Base-by-base conservation (phyloP, 2,329 filamentous ascomycete species). In the Aspergillus japonicus region DNA sequence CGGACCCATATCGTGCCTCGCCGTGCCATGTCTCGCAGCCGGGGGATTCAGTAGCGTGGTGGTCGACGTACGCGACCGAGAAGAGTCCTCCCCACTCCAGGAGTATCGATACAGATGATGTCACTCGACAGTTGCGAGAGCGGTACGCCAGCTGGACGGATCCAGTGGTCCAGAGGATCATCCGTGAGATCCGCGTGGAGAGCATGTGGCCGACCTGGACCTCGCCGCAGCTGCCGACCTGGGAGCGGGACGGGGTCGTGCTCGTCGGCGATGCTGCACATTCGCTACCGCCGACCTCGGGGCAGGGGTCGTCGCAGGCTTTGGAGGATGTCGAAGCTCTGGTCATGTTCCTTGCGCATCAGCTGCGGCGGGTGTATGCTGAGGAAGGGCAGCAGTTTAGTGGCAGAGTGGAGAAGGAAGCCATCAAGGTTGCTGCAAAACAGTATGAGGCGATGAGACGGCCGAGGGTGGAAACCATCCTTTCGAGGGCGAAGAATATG, bases 221-320 rank as follows among this genome's bases (percentile, higher is more conserved):
- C 0, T 78, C 77, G 1, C 80, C 81, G 0, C 68, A 73, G 19
- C 72, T 85, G 2, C 78, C 79, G 10, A 74, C 72, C 19, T 85
- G 82, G 82, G 73, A 76, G 21, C 69, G 74, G 5, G 71, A 79
- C 10, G 75, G 81, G 0, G 77, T 85, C 2, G 75, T 87, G 4
- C 70, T 87, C 2, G 71, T 86, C 2, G 85, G 84, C 4, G 84
- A 87, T 68, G 83, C 83, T 2, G 83, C 83, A 0, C 84, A 87
- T 70, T 83, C 83, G 0, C 73, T 86, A 57, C 80, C 82, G 2
- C 78, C 84, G 0, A 81, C 79, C 5, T 80, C 79, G 0, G 83
- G 83, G 2, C 84, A 86, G 68, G 85, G 84, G 0, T 78, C 81
- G 0, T 81, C 79, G 4, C 83, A 85, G 68, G 84, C 82, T 0